Percentiles rank a stretch among this genome's conserved stretches.
Conservation (phyloP, 768 basidiomycete genomes). For the Suillus plorans region DNA sequence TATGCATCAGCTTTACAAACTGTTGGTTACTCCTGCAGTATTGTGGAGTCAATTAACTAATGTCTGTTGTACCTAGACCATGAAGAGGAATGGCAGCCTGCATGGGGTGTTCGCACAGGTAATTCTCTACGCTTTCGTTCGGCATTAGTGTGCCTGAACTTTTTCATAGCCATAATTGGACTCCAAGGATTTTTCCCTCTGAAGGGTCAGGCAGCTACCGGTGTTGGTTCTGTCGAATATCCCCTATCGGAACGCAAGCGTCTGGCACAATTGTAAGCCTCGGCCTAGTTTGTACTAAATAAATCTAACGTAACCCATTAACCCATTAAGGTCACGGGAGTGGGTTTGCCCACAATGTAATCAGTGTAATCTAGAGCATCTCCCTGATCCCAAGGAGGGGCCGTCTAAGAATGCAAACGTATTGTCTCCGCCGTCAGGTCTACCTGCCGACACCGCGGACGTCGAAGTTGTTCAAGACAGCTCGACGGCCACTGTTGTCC, state of each 20-base stretch:
- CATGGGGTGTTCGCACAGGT: slow-evolving; percentile 97
- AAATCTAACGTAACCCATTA: slow-evolving; percentile 9
- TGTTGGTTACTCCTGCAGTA: slow-evolving; percentile 48
- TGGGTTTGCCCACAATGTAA: slow-evolving; percentile 81
- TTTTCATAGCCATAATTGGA: slow-evolving; percentile 65
- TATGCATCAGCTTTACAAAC: slow-evolving; percentile 90
- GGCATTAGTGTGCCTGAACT: slow-evolving; percentile 15
- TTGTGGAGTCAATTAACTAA: slow-evolving; percentile 27
- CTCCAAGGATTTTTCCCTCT: slow-evolving; percentile 88
- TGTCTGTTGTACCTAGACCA: slow-evolving; percentile 59
- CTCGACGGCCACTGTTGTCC: slow-evolving; percentile 10
- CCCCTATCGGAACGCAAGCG: slow-evolving; percentile 74
- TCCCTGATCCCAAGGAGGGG: slow-evolving; percentile 59
- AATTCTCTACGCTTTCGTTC: slow-evolving; percentile 19
- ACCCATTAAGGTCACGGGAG: slow-evolving; percentile 62
- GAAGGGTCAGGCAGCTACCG: slow-evolving; percentile 83
- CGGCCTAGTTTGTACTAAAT: slow-evolving; percentile 10
- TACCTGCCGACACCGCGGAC: slow-evolving; percentile 18
- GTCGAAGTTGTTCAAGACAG: slow-evolving; percentile 16
- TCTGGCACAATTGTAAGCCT: slow-evolving; percentile 68
- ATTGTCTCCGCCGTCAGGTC: neutral
- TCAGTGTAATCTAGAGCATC: slow-evolving; percentile 60
- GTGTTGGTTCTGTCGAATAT: slow-evolving; percentile 85
- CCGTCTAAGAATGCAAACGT: slow-evolving; percentile 15
- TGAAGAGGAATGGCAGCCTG: slow-evolving; percentile 96